phyloP scores from a whole-genome alignment of 805 yeast species.

The Scheffersomyces coipomensis region DNA sequence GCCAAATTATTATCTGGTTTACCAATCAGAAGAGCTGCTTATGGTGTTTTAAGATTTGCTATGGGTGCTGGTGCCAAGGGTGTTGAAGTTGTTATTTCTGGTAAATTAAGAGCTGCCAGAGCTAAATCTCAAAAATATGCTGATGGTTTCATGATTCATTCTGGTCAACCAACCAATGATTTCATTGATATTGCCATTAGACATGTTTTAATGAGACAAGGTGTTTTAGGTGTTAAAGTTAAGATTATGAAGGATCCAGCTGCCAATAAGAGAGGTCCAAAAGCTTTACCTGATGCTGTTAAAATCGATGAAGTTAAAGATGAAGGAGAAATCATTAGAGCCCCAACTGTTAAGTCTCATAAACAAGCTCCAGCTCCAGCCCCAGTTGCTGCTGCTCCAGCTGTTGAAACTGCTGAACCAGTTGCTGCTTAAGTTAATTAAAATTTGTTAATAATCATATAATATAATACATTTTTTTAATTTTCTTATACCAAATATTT shows the following conservation, averaged over 20 bases:
- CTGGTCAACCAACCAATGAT: constrained; percentile 99
- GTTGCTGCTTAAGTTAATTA: constrained; percentile 19
- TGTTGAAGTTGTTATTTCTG: constrained; percentile 99
- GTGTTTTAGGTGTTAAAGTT: constrained; percentile 99
- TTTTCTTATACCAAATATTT: not conserved
- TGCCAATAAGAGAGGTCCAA: constrained; percentile 79
- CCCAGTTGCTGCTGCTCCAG: constrained; percentile 31
- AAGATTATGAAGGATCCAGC: constrained; percentile 99
- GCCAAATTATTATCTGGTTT: constrained; percentile 98
- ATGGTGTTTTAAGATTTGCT: constrained; percentile 99
- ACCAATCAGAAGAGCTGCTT: constrained; percentile 99
- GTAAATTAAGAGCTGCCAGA: constrained; percentile 99
- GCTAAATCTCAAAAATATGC: constrained; percentile 99
- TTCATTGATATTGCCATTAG: constrained; percentile 99
- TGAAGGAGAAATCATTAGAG: constrained; percentile 71
- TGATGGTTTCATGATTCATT: constrained; percentile 99
- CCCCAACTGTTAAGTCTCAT: constrained; percentile 83
- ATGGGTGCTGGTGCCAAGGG: constrained; percentile 99
- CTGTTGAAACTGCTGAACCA: constrained; percentile 24
- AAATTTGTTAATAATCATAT: not conserved
- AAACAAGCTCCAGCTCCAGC: constrained; percentile 40
- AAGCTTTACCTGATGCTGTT: constrained; percentile 92
- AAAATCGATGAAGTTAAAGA: constrained; percentile 92
- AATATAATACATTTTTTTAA: not conserved
- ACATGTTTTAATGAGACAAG: constrained; percentile 99